Evolutionary conservation across 805 yeast species (phyloP).

Genomic region (Phaffomyces antillensis): DNA sequence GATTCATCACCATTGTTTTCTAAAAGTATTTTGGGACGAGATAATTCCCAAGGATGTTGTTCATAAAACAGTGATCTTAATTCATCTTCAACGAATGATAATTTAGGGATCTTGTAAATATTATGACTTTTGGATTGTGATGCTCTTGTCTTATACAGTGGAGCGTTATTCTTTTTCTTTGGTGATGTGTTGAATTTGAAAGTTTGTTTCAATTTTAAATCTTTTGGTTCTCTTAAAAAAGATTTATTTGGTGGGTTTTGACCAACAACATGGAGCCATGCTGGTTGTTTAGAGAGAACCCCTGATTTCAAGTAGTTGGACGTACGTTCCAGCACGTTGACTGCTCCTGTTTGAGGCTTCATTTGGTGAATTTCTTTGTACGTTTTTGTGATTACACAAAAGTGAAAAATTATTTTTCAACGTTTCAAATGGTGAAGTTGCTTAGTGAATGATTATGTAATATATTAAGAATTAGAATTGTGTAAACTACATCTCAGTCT

Average conservation of each 20-base stretch:
- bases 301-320: slow-evolving; percentile 70
- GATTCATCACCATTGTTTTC: slow-evolving; percentile 65
- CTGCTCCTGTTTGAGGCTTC: slow-evolving; percentile 75
- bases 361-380: slow-evolving; percentile 22
- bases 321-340: slow-evolving; percentile 71
- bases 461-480: no score
- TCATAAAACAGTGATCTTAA: slow-evolving; percentile 75
- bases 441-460: not conserved
- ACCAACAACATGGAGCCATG: slow-evolving; percentile 84
- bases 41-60: slow-evolving; percentile 98
- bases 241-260: slow-evolving; percentile 72
- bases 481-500: no score
- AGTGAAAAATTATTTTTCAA: not conserved
- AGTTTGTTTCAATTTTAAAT: slow-evolving; percentile 9
- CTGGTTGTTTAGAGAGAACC: slow-evolving; percentile 64
- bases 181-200: slow-evolving; percentile 10
- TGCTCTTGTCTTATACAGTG: slow-evolving; percentile 28
- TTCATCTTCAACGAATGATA: slow-evolving; percentile 53
- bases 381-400: not conserved
- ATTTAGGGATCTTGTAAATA: slow-evolving; percentile 14
- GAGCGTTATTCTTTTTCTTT: slow-evolving; percentile 3
- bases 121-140: slow-evolving; percentile 6
- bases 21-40: slow-evolving; percentile 77
- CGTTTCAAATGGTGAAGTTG: not conserved
- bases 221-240: slow-evolving; percentile 28